phyloP scores from a whole-genome alignment of 108 stramenopile species.

The Fragilaria crotonensis region DNA sequence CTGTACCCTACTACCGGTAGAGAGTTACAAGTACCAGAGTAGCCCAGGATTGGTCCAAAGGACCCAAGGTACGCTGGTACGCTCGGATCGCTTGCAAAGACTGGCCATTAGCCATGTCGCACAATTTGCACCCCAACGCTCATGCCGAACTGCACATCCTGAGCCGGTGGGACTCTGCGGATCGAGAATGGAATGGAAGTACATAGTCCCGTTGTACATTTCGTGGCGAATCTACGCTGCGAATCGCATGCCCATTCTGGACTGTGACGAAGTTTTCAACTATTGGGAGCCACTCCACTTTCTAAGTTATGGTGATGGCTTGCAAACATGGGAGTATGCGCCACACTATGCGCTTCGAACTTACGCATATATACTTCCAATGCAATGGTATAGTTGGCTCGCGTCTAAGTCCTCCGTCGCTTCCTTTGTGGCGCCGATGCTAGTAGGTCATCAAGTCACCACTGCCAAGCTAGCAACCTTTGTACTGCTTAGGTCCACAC shows the following conservation, averaged over 20 bases:
- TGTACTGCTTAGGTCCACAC: constrained; percentile 20
- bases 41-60: no score
- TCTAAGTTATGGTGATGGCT: constrained; percentile 58
- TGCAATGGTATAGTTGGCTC: constrained; percentile 12
- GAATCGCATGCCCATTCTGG: constrained; percentile 80
- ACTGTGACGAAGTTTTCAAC: constrained; percentile 98
- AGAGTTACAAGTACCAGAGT: no score
- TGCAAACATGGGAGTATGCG: constrained; percentile 95
- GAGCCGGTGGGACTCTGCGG: no score
- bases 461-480: constrained; percentile 7
- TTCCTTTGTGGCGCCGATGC: constrained; percentile 7
- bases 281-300: constrained; percentile 98
- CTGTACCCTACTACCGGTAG: no score
- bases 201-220: constrained; percentile 30
- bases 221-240: constrained; percentile 47
- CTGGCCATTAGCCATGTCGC: no score
- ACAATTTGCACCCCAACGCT: no score
- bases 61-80: no score
- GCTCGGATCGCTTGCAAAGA: no score
- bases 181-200: not conserved
- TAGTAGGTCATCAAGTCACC: constrained; percentile 12
- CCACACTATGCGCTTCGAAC: constrained; percentile 89
- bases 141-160: no score
- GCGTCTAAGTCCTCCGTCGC: not conserved
- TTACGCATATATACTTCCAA: constrained; percentile 85